Base-by-base conservation (phyloP, 2,329 filamentous ascomycete species). In the Nannizzia gypsea region DNA sequence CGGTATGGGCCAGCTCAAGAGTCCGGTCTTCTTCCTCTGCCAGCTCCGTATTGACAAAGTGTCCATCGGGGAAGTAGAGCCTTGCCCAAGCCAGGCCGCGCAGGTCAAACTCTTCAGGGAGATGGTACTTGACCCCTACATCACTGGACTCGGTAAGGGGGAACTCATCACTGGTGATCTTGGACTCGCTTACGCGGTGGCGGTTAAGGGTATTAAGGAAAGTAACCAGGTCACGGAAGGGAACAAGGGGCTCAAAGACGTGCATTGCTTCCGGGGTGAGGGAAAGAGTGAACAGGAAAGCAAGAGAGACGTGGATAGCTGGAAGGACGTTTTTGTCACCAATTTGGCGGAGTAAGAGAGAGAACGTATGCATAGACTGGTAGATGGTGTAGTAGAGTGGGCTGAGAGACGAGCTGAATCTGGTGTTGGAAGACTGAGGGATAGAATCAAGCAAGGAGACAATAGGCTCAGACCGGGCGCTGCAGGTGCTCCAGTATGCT, bases 91-190 rank as follows among this genome's bases (percentile, higher is more conserved):
- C 67, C 60, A 80, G 73, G 1, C 83, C 83, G 24, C 81, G 76
- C 6, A 84, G 77, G 1, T 77, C 66, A 63, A 80, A 84, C 63
- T 86, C 83, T 63, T 86, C 83, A 0, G 80, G 78, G 1, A 85
- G 66, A 56, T 83, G 81, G 8, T 74, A 66, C 4, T 13, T 24
- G 3, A 24, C 22, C 8, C 69, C 70, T 17, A 74, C 71, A 2
- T 65, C 71, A 3, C 65, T 70, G 58, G 73, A 69, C n/a, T 75
- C 71, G 36, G 70, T 65, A 38, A 65, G 60, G 20, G 79, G 77
- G 62, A 83, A 81, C 0, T 67, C 60, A 42, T 69, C 60, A 61
- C 66, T 62, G 62, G 75, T 73, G 63, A 74, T 74, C 63, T 64
- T 70, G 40, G 61, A 63, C 63, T 68, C 70, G 61, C 68, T 67